Conservation (phyloP, 306 rosid species). For the Adenanthera pavonina region DNA sequence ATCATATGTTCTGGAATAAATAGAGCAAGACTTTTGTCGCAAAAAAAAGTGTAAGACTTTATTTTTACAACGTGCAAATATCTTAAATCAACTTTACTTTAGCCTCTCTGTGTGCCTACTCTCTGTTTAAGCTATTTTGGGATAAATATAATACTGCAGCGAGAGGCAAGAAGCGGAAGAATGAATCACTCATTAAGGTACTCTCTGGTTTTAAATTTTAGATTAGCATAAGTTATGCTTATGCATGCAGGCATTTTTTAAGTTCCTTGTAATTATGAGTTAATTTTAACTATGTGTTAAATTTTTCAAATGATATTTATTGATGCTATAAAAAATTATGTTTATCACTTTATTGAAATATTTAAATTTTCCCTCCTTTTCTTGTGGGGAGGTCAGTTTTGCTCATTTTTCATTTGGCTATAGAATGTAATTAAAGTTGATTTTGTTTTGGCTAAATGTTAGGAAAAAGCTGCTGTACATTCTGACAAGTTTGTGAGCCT, state of each 20-base stretch:
- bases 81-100: slow-evolving; percentile 24
- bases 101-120: background rate
- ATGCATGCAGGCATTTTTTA: background rate
- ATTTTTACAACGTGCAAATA: slow-evolving; percentile 17
- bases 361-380: slow-evolving; percentile 11
- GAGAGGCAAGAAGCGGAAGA: slow-evolving; percentile 71
- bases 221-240: slow-evolving; percentile 19
- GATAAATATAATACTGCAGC: slow-evolving; percentile 62
- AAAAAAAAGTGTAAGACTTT: background rate
- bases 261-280: slow-evolving; percentile 1
- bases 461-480: slow-evolving; percentile 50
- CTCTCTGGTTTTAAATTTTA: slow-evolving; percentile 35
- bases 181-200: slow-evolving; percentile 66
- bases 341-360: background rate
- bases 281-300: slow-evolving; percentile 29
- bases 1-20: slow-evolving; percentile 10
- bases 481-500: slow-evolving; percentile 65
- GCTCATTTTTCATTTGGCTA: slow-evolving; percentile 19
- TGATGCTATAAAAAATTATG: background rate
- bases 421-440: slow-evolving; percentile 15
- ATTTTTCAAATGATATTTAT: slow-evolving; percentile 26
- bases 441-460: slow-evolving; percentile 33
- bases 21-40: background rate
- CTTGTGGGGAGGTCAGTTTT: slow-evolving; percentile 10
- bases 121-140: slow-evolving; percentile 39